phyloP scores from a whole-genome alignment of 2,329 filamentous ascomycete species.

The Berkeleyomyces rouxiae region DNA sequence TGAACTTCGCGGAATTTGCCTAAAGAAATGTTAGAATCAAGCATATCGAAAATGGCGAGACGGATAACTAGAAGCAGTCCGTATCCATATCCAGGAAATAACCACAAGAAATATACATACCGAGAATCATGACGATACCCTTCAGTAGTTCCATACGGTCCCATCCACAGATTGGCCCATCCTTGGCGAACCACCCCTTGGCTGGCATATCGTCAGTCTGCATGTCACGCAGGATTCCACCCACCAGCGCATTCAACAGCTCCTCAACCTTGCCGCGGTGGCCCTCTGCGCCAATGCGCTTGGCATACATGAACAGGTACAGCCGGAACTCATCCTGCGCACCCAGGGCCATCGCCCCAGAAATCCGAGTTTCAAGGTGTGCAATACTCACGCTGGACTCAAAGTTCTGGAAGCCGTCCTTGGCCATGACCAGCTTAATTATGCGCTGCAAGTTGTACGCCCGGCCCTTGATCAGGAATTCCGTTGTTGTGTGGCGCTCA shows the following conservation, averaged over 20 bases:
- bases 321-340: slow-evolving; percentile 84
- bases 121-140: slow-evolving; percentile 81
- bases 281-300: slow-evolving; percentile 81
- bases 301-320: slow-evolving; percentile 97
- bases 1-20: slow-evolving; percentile 93
- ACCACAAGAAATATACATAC: slow-evolving; percentile 34
- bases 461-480: slow-evolving; percentile 77
- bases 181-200: slow-evolving; percentile 46
- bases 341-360: slow-evolving; percentile 68
- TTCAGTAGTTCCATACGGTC: slow-evolving; percentile 72
- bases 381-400: slow-evolving; percentile 85
- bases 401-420: slow-evolving; percentile 81
- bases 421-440: slow-evolving; percentile 73
- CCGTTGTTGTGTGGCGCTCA: slow-evolving; percentile 86
- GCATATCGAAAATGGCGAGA: not conserved
- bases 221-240: slow-evolving; percentile 49
- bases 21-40: slow-evolving; percentile 22
- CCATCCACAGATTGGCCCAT: slow-evolving; percentile 76
- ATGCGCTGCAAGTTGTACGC: slow-evolving; percentile 83
- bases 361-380: slow-evolving; percentile 86
- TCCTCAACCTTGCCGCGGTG: slow-evolving; percentile 82
- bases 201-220: slow-evolving; percentile 19
- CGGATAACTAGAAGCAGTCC: not conserved
- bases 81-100: not conserved
- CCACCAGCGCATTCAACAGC: slow-evolving; percentile 64